Percentiles rank a stretch among this genome's conserved stretches.
These are phyloP conservation scores for Lactarius psammicola DNA, from an alignment of 768 basidiomycete species.

Conservation along the genomic window DNA sequence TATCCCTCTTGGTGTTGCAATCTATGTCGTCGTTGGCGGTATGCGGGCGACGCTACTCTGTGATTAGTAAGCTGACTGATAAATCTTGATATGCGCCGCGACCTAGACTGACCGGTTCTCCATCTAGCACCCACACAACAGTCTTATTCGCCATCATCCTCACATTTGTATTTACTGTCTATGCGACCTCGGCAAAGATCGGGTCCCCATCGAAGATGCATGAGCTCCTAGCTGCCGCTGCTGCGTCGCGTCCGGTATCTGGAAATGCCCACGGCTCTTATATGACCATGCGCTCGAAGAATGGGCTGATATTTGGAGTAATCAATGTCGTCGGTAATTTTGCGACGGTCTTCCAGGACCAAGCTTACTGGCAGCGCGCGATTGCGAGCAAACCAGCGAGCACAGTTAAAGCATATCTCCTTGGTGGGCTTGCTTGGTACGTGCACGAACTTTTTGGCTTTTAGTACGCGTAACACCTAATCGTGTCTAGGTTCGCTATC, in stretches of 20 bases:
- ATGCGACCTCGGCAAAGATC: slow-evolving; percentile 74
- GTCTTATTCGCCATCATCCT: slow-evolving; percentile 88
- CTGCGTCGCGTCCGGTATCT: slow-evolving; percentile 54
- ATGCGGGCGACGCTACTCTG: slow-evolving; percentile 85
- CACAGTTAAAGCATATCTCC: slow-evolving; percentile 88
- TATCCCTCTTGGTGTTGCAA: slow-evolving; percentile 81
- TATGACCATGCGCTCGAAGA: slow-evolving; percentile 56
- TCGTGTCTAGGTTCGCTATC: slow-evolving; percentile 63
- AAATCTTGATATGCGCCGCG: not conserved
- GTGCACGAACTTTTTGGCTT: slow-evolving; percentile 21
- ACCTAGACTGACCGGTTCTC: slow-evolving; percentile 1
- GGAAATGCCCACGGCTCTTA: slow-evolving; percentile 89
- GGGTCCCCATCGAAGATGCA: slow-evolving; percentile 80
- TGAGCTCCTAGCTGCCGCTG: slow-evolving; percentile 62
- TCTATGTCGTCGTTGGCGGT: slow-evolving; percentile 85
- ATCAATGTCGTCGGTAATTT: slow-evolving; percentile 90
- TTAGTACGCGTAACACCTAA: not conserved
- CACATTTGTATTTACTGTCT: slow-evolving; percentile 72
- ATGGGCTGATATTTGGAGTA: slow-evolving; percentile 64
- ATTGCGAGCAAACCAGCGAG: slow-evolving; percentile 81
- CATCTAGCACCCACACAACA: slow-evolving; percentile 73
- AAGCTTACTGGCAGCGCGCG: slow-evolving; percentile 86
- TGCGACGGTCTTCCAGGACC: slow-evolving; percentile 57
- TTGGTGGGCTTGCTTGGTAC: slow-evolving; percentile 86
- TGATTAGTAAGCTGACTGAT: slow-evolving; percentile 62